These are phyloP conservation scores for Penicillium sp. DNA, from an alignment of 2,329 filamentous ascomycete genomes.

Conservation along the genomic window DNA sequence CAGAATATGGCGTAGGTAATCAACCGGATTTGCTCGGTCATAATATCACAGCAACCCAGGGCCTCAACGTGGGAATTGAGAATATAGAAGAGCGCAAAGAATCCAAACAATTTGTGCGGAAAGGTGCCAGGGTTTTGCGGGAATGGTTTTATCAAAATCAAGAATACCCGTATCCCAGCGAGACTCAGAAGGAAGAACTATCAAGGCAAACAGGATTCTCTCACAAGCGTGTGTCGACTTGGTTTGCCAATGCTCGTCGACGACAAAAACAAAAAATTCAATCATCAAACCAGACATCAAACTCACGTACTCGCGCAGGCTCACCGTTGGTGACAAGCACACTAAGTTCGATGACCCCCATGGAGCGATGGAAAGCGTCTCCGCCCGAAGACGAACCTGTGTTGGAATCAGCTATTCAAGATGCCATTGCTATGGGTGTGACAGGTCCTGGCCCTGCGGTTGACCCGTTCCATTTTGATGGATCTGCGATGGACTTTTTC, in stretches of 20 bases:
- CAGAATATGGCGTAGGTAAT: conserved; percentile 22
- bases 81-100: conserved; percentile 21
- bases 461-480: conserved; percentile 21
- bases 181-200: conserved; percentile 50
- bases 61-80: not conserved
- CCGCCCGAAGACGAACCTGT: conserved; percentile 54
- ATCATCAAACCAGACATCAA: conserved; percentile 16
- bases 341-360: conserved; percentile 47
- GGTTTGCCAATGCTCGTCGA: conserved; percentile 58
- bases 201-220: conserved; percentile 52
- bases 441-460: not conserved
- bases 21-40: not conserved
- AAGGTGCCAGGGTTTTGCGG: conserved; percentile 50
- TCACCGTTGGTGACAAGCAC: conserved; percentile 49
- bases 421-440: conserved; percentile 32
- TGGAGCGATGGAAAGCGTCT: conserved; percentile 52
- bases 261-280: conserved; percentile 47
- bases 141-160: conserved; percentile 54
- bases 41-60: not conserved
- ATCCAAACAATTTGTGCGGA: conserved; percentile 49
- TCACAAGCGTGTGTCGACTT: conserved; percentile 52
- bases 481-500: conserved; percentile 24
- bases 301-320: conserved; percentile 40
- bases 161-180: conserved; percentile 54
- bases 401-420: conserved; percentile 44